Evolutionary conservation across 2,329 filamentous ascomycete species (phyloP).

Genomic region (Penicillium capsulatum): DNA sequence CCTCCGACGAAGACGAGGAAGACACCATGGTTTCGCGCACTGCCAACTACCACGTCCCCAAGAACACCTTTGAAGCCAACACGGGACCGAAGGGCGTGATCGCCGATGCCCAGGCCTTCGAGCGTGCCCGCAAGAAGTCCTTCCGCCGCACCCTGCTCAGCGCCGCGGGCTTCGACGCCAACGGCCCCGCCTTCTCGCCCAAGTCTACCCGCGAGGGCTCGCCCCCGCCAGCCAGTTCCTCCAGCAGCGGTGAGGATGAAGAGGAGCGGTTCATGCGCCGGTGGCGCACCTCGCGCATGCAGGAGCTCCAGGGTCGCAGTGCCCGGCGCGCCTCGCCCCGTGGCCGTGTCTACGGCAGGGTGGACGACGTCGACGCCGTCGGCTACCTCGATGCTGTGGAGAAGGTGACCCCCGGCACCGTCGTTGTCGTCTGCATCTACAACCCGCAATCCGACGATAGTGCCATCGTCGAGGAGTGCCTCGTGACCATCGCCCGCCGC

Average conservation of each 20-base stretch:
- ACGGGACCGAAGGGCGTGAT: conserved; percentile 52
- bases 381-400: conserved; percentile 97
- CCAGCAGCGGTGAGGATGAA: conserved; percentile 55
- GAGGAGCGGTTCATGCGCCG: conserved; percentile 77
- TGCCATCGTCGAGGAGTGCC: conserved; percentile 69
- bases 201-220: conserved; percentile 26
- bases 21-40: conserved; percentile 32
- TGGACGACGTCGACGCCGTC: conserved; percentile 80
- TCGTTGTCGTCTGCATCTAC: conserved; percentile 90
- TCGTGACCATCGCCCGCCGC: conserved; percentile 67
- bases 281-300: conserved; percentile 77
- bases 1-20: conserved; percentile 35
- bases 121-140: conserved; percentile 46
- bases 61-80: conserved; percentile 47
- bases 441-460: conserved; percentile 81
- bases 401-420: conserved; percentile 73
- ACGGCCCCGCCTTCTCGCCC: conserved; percentile 19
- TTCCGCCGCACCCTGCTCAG: conserved; percentile 44
- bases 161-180: conserved; percentile 32
- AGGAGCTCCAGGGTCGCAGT: conserved; percentile 67
- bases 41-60: conserved; percentile 42
- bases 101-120: conserved; percentile 49
- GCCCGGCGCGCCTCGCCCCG: conserved; percentile 71
- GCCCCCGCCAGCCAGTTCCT: conserved; percentile 18
- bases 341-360: conserved; percentile 68